Conservation (phyloP, 495 filamentous ascomycete species). For the Aspergillus affinis region DNA sequence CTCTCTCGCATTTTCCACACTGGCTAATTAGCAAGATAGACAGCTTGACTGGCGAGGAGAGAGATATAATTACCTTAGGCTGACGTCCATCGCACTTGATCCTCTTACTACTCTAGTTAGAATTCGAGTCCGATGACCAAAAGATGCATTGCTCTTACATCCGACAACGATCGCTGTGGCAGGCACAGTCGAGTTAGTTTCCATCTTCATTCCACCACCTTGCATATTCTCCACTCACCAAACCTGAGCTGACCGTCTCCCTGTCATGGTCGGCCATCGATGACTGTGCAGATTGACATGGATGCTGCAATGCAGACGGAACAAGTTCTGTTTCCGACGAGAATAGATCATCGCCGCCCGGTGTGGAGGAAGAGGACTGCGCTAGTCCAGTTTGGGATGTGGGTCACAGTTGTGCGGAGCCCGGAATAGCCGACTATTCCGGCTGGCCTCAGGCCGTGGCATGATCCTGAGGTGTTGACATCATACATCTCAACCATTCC, state of each 20-base stretch:
- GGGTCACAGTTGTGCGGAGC: too few species aligned
- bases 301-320: too few species aligned
- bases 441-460: too few species aligned
- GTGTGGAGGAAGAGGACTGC: too few species aligned
- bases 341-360: too few species aligned
- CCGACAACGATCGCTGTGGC: slow-evolving; percentile 2
- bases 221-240: neutral
- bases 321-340: too few species aligned
- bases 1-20: slow-evolving; percentile 11
- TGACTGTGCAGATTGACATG: too few species aligned
- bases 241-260: neutral
- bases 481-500: too few species aligned
- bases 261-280: too few species aligned
- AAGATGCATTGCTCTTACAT: neutral
- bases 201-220: neutral
- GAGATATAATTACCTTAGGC: slow-evolving; percentile 8
- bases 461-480: too few species aligned
- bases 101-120: slow-evolving; percentile 11
- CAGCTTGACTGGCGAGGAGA: neutral
- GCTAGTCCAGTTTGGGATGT: too few species aligned
- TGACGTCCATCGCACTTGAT: slow-evolving; percentile 15
- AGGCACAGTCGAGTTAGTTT: neutral
- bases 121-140: neutral
- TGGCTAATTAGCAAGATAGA: neutral
- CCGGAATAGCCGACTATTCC: too few species aligned